Conservation (phyloP, 805 yeast species). For the Yamadazyma sp. region DNA sequence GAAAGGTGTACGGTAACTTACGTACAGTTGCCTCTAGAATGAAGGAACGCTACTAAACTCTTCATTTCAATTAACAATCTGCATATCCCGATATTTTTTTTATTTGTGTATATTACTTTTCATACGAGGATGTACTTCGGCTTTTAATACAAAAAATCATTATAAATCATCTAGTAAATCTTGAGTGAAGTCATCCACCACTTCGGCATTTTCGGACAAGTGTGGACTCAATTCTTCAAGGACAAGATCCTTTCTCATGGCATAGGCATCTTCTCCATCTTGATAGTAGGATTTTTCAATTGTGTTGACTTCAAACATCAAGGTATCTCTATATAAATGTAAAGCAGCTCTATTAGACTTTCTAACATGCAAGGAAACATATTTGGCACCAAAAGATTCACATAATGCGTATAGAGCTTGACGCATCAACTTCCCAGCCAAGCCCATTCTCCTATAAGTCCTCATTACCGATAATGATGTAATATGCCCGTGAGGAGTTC, state of each 20-base stretch:
- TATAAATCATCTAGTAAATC: conserved; percentile 31
- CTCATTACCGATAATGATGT: conserved; percentile 94
- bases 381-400: conserved; percentile 77
- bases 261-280: conserved; percentile 96
- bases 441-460: conserved; percentile 90
- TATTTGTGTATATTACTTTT: conserved; percentile 7
- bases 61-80: conserved; percentile 1
- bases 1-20: conserved; percentile 95
- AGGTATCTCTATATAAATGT: conserved; percentile 83
- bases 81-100: conserved; percentile 1
- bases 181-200: conserved; percentile 53
- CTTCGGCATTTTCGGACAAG: conserved; percentile 46
- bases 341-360: conserved; percentile 92
- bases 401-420: conserved; percentile 77
- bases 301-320: conserved; percentile 76
- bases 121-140: conserved; percentile 1
- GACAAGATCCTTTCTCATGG: conserved; percentile 75
- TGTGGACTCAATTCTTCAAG: conserved; percentile 64
- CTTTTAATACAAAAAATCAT: conserved; percentile 3
- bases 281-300: conserved; percentile 91
- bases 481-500: conserved; percentile 87
- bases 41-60: conserved; percentile 81
- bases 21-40: conserved; percentile 95
- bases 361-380: conserved; percentile 90
- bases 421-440: conserved; percentile 89